Base-by-base conservation (phyloP, 2,329 filamentous ascomycete genomes). In the Colletotrichum noveboracense region DNA sequence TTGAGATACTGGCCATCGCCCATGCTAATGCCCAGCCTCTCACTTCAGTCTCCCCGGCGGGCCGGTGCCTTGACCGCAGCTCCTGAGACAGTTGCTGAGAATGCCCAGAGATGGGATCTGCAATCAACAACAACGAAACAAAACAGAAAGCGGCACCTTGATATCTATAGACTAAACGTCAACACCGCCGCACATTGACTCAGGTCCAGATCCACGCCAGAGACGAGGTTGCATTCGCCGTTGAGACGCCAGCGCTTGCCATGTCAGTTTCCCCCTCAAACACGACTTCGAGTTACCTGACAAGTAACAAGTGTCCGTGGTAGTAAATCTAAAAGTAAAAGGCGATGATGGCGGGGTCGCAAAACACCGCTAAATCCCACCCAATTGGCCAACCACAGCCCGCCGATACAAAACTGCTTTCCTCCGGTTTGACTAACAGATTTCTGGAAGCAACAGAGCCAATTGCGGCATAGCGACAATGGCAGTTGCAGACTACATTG, bases 381-480 rank as follows among this genome's bases (percentile, higher is more conserved):
- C 74, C 79, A 79, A 83, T 83, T 83, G 82, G 34, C 82, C 82
- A 83, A 83, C 83, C 80, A 82, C 66, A 76, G 68, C 52, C 64
- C 73, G 65, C 77, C 78, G 81, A 83, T 83, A 83, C 71, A 68
- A 67, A 74, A 68, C 70, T 32, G 70, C 74, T 67, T 66, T 66
- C 30, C 30, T 70, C 66, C 56, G 30, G 62, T 74, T 72, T 74
- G 76, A 76, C 74, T 74, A 71, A 74, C 65, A 26, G 24, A 60
- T 74, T 74, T 30, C 26, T 55, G 43, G 65, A 24, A 61, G 55
- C 34, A 26, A 64, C 61, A 43, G 14, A n/a, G 24, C 30, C 58
- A 61, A 61, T 61, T 61, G 26, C 58, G 30, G 18, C 21, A n/a
- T 32, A 48, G 43, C 43, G 43, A 61, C 58, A 61, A 16, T 61